Conservation (phyloP, 169 alveolate species). For the Plasmodium gonderi region DNA sequence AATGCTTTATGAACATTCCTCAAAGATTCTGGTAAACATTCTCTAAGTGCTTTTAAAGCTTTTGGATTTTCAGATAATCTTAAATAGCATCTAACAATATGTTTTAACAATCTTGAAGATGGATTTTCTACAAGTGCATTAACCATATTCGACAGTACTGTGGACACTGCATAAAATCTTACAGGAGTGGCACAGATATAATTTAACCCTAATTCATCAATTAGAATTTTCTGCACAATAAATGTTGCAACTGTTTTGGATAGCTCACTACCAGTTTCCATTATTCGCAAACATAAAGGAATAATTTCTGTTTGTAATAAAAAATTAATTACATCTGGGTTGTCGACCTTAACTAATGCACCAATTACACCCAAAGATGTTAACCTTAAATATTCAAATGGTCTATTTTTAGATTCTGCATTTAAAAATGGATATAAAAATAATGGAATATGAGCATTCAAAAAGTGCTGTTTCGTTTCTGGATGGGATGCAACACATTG, state of each 20-base stretch:
- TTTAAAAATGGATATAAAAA: conserved; percentile 98
- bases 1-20: conserved; percentile 82
- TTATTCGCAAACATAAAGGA: conserved; percentile 97
- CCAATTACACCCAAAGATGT: conserved; percentile 99
- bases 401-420: conserved; percentile 95
- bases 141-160: conserved; percentile 96
- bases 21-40: conserved; percentile 87
- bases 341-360: conserved; percentile 99
- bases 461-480: conserved; percentile 95
- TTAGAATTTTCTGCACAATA: conserved; percentile 97
- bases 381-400: conserved; percentile 97
- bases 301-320: conserved; percentile 97
- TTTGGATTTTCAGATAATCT: conserved; percentile 96
- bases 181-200: conserved; percentile 98
- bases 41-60: conserved; percentile 91
- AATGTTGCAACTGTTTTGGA: conserved; percentile 98
- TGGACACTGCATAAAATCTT: conserved; percentile 97
- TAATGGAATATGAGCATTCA: conserved; percentile 98
- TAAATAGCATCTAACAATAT: conserved; percentile 96
- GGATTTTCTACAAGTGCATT: conserved; percentile 90
- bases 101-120: conserved; percentile 95
- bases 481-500: conserved; percentile 99
- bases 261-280: conserved; percentile 99
- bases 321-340: conserved; percentile 96
- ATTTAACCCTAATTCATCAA: conserved; percentile 96